These are phyloP conservation scores for Mycena vulgaris DNA, from an alignment of 768 basidiomycete genomes.

Conservation along the genomic window DNA sequence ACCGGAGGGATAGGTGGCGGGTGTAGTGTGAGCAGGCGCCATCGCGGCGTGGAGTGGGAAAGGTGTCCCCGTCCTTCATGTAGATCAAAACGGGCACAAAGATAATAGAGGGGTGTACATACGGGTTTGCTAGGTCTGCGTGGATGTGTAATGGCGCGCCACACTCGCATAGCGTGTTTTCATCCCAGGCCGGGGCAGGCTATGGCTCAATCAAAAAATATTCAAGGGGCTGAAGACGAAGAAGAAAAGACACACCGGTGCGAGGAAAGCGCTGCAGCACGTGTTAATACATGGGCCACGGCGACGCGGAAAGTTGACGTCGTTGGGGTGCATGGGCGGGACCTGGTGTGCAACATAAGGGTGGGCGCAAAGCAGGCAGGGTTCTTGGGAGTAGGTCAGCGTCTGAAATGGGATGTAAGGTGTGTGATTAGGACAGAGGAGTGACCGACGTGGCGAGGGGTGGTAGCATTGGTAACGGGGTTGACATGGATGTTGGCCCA, in stretches of 20 bases:
- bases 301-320: background rate
- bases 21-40: too few species aligned
- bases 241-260: too few species aligned
- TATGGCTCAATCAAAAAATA: background rate
- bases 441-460: background rate
- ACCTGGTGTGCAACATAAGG: background rate
- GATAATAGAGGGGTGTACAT: background rate
- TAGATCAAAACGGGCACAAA: background rate
- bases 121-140: background rate
- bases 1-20: background rate
- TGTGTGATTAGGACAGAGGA: background rate
- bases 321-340: background rate
- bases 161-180: background rate
- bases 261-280: background rate
- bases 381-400: background rate
- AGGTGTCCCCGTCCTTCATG: background rate
- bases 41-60: background rate
- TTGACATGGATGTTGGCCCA: background rate
- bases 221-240: too few species aligned
- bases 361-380: background rate
- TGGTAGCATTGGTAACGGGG: background rate
- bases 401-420: background rate
- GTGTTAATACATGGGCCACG: background rate
- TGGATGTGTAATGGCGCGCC: background rate
- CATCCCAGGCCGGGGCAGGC: background rate